Conservation (phyloP, 148 eudicot genomes). For the Chenopodium berlandieri region DNA sequence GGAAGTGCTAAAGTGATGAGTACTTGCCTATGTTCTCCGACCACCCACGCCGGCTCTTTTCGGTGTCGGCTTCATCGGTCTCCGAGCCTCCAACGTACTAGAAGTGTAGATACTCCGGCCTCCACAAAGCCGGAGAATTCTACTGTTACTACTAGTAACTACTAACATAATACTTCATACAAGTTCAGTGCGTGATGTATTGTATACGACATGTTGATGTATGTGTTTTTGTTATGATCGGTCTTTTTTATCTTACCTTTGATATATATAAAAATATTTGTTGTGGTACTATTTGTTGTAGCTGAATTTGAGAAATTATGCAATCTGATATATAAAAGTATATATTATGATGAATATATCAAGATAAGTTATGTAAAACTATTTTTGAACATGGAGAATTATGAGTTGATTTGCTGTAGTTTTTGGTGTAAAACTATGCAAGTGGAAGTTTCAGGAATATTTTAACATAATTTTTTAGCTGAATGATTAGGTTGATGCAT, state of each 20-base stretch:
- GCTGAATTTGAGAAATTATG: background rate
- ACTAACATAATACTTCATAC: background rate
- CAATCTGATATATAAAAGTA: background rate
- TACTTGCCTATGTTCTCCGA: constrained; percentile 66
- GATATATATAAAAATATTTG: background rate
- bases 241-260: background rate
- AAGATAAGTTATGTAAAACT: too few species aligned
- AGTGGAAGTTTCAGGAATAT: background rate
- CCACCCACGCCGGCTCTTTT: constrained; percentile 70
- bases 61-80: constrained; percentile 63
- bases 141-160: background rate
- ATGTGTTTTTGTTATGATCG: background rate
- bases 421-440: background rate
- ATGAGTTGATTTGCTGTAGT: background rate
- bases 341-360: too few species aligned
- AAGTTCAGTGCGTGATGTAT: constrained; percentile 4
- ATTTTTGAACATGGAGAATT: background rate
- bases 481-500: background rate
- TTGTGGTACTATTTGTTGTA: background rate
- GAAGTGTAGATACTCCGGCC: constrained; percentile 37
- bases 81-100: constrained; percentile 53
- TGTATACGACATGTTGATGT: background rate
- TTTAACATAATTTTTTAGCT: too few species aligned
- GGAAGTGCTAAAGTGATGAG: constrained; percentile 34
- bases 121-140: constrained; percentile 21